A percentile compares a stretch with the other conserved stretches of the same genome.
These are phyloP conservation scores for Nakaseomyces delphensis DNA, from an alignment of 1,139 yeast species.

Conservation along the genomic window DNA sequence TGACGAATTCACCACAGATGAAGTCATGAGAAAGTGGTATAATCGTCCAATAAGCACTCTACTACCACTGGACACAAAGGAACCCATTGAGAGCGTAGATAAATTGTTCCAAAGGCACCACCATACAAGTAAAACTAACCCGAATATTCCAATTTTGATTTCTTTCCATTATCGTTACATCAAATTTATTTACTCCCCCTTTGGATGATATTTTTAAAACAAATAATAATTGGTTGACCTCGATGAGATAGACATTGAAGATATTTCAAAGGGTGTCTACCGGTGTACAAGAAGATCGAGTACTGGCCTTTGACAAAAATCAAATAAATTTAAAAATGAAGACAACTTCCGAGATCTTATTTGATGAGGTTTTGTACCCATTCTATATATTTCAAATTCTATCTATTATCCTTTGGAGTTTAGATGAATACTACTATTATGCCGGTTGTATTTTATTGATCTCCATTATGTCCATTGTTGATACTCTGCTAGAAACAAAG, in stretches of 20 bases:
- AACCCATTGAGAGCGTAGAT: conserved; percentile 10
- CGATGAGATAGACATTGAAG: conserved; percentile 56
- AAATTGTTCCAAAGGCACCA: conserved; percentile 17
- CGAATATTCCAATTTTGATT: conserved; percentile 53
- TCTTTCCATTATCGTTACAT: conserved; percentile 76
- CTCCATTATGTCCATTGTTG: conserved; percentile 67
- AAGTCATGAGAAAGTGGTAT: conserved; percentile 51
- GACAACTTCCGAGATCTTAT: conserved; percentile 50
- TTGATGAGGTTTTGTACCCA: conserved; percentile 89
- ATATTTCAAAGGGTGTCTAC: conserved; percentile 63
- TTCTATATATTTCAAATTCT: conserved; percentile 90
- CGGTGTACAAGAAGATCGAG: conserved; percentile 58
- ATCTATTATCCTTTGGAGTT: conserved; percentile 82
- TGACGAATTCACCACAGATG: conserved; percentile 66
- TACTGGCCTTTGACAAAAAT: conserved; percentile 68
- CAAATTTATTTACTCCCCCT: conserved; percentile 74
- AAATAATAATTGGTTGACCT: conserved; percentile 73
- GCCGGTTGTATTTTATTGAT: conserved; percentile 87
- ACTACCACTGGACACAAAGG: conserved; percentile 31
- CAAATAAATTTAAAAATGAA: conserved; percentile 71
- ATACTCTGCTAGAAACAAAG: conserved; percentile 77
- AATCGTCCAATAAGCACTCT: conserved; percentile 65
- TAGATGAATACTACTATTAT: conserved; percentile 86
- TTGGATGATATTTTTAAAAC: conserved; percentile 77
- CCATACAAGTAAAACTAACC: conserved; percentile 27